Evolutionary conservation across 257 asterid species (phyloP).

Genomic region (Solanum sitiens): DNA sequence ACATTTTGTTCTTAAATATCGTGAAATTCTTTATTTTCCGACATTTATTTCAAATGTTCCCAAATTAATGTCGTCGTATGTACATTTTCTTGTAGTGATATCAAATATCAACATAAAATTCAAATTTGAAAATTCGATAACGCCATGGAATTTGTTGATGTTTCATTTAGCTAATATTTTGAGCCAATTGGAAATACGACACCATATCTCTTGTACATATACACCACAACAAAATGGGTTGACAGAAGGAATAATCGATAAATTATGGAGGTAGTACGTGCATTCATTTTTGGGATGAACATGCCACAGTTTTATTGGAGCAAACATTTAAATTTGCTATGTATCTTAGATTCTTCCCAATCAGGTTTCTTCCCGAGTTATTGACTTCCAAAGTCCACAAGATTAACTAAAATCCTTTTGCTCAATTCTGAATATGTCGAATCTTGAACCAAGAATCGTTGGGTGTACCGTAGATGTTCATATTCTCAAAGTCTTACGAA

Average conservation of each 20-base stretch:
- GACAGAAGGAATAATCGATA: not conserved
- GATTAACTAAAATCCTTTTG: not conserved
- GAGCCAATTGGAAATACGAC: not conserved
- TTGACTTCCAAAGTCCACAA: not conserved
- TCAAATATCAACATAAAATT: not conserved
- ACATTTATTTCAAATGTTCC: too few relatives aligned
- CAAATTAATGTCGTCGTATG: too few relatives aligned
- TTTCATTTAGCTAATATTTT: not conserved
- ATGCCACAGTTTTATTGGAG: not conserved
- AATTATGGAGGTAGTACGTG: not conserved
- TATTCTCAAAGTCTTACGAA: not conserved
- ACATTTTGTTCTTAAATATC: not conserved
- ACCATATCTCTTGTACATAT: not conserved
- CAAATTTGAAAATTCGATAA: not conserved
- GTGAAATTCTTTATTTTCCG: too few relatives aligned
- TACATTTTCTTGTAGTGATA: too few relatives aligned
- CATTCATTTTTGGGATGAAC: not conserved
- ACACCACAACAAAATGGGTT: not conserved
- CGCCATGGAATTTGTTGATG: not conserved
- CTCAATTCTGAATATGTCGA: not conserved
- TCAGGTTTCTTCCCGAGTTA: not conserved
- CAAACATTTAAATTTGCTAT: not conserved
- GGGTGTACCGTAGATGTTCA: not conserved
- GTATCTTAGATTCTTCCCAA: not conserved
- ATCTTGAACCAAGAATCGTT: not conserved